A percentile compares a stretch with the other conserved stretches of the same genome.
phyloP scores from a whole-genome alignment of 2,329 filamentous ascomycete species.

The Dryadomyces sulphureus region DNA sequence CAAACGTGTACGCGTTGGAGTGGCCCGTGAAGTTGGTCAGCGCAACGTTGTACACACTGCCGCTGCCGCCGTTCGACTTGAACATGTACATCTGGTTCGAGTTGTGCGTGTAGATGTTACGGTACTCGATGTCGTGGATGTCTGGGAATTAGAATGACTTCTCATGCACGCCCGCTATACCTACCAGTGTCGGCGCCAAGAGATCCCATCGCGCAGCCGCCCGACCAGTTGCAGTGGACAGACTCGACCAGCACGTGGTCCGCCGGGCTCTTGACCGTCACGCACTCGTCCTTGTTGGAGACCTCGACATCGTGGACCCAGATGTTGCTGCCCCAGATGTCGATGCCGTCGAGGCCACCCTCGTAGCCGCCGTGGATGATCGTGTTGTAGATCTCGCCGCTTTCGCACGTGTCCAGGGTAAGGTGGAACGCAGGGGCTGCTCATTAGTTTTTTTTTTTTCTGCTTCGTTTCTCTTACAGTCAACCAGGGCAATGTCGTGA shows the following conservation, averaged over 20 bases:
- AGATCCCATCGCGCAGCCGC: constrained; percentile 40
- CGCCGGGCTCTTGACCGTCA: constrained; percentile 23
- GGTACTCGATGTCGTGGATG: constrained; percentile 29
- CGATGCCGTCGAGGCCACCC: constrained; percentile 40
- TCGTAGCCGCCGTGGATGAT: constrained; percentile 33
- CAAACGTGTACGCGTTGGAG: constrained; percentile 40
- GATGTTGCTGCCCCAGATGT: constrained; percentile 38
- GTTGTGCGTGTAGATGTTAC: constrained; percentile 42
- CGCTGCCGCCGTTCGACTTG: constrained; percentile 43
- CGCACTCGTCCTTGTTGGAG: constrained; percentile 45
- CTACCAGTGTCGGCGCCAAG: constrained; percentile 31
- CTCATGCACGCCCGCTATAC: too few species aligned
- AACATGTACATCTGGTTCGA: constrained; percentile 51
- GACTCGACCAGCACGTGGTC: constrained; percentile 42
- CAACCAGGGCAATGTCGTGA: constrained; percentile 32
- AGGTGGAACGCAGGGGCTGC: constrained; percentile 12
- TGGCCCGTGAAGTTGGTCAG: constrained; percentile 47
- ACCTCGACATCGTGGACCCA: constrained; percentile 46
- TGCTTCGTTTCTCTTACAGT: constrained; percentile 15
- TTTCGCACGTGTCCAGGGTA: constrained; percentile 20
- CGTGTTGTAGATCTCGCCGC: constrained; percentile 39
- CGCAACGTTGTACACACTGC: constrained; percentile 31
- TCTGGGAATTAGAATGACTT: too few species aligned
- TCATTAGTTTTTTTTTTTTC: background rate
- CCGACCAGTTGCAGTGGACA: constrained; percentile 48